A percentile compares a stretch with the other conserved stretches of the same genome.
phyloP scores from a whole-genome alignment of 768 basidiomycete genomes.

The Roridomyces roridus region DNA sequence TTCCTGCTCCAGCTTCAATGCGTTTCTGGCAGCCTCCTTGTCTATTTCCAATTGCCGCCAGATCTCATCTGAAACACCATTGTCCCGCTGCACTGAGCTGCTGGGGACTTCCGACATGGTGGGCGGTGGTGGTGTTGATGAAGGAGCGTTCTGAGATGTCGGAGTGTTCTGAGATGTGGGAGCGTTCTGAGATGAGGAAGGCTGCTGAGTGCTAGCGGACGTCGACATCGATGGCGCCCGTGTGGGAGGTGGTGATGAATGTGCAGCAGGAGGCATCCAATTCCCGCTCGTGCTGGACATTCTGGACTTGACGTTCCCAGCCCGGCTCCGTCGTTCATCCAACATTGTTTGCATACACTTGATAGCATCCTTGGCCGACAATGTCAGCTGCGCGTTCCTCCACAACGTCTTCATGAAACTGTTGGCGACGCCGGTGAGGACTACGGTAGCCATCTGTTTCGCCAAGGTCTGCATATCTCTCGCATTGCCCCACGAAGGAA shows the following conservation, averaged over 20 bases:
- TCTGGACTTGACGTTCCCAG: neutral
- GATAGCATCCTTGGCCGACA: slow-evolving; percentile 1
- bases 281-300: neutral
- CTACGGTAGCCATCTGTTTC: neutral
- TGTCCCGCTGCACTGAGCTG: neutral
- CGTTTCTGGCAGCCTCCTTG: neutral
- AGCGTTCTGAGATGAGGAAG: too few species aligned
- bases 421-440: neutral
- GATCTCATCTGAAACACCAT: neutral
- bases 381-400: neutral
- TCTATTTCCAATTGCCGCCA: neutral
- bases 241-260: neutral
- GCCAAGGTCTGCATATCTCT: slow-evolving; percentile 63
- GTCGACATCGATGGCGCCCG: neutral
- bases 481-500: slow-evolving; percentile 72
- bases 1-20: neutral
- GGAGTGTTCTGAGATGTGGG: too few species aligned
- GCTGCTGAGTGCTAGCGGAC: neutral
- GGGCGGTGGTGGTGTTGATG: neutral
- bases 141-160: too few species aligned
- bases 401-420: neutral
- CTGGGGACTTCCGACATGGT: neutral
- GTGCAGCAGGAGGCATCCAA: neutral
- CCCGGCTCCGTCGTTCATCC: neutral
- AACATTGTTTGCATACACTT: slow-evolving; percentile 3